These are phyloP conservation scores for Skeletonema potamos DNA, from an alignment of 108 stramenopile species.

Conservation along the genomic window DNA sequence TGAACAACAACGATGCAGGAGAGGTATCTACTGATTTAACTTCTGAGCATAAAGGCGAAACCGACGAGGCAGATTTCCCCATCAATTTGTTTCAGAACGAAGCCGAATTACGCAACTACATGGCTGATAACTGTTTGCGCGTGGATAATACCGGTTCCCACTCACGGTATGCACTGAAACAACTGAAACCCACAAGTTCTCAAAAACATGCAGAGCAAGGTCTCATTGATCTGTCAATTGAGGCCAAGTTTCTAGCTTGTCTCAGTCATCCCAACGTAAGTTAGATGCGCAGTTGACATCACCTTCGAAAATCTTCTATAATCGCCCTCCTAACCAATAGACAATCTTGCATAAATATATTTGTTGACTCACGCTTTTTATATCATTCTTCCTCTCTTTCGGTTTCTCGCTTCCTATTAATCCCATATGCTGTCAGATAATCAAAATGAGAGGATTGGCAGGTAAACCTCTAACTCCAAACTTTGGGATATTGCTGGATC, in stretches of 20 bases:
- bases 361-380: too few species aligned
- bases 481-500: conserved; percentile 66
- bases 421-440: too few species aligned
- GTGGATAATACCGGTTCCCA: conserved; percentile 4
- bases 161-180: conserved; percentile 44
- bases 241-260: conserved; percentile 67
- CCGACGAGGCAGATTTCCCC: conserved; percentile 35
- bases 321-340: too few species aligned
- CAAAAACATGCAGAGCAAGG: conserved; percentile 28
- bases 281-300: too few species aligned
- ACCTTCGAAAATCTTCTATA: too few species aligned
- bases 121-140: conserved; percentile 29
- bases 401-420: too few species aligned
- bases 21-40: neutral
- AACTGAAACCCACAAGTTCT: conserved; percentile 9
- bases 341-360: too few species aligned
- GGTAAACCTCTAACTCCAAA: conserved; percentile 47
- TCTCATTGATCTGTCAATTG: conserved; percentile 66
- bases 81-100: conserved; percentile 21
- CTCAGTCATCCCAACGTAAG: conserved; percentile 71
- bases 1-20: conserved; percentile 39
- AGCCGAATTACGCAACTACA: conserved; percentile 30
- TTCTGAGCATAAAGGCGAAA: neutral
- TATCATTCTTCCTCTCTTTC: too few species aligned
- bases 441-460: conserved; percentile 58